phyloP scores from a whole-genome alignment of 1,139 yeast species.

The Magnusiomyces tetraspermus region DNA sequence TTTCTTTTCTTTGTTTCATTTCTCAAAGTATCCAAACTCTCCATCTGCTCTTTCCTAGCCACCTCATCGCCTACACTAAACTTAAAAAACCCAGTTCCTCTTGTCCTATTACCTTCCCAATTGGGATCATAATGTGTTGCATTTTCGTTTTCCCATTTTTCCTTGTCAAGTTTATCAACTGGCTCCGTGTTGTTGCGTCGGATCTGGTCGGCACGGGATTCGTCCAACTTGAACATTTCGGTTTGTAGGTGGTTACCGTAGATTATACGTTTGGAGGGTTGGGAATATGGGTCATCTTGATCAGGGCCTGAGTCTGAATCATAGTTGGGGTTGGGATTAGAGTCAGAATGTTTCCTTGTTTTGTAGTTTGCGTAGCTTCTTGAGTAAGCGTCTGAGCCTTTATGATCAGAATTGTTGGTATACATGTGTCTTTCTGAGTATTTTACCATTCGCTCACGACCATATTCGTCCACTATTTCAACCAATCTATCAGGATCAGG shows the following conservation, averaged over 20 bases:
- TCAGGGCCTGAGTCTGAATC: too few species aligned
- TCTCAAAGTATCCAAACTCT: conserved; percentile 3
- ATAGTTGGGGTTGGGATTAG: neutral
- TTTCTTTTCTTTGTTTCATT: conserved; percentile 2
- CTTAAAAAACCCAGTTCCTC: conserved; percentile 13
- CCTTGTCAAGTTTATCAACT: too few species aligned
- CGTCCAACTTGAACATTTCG: conserved; percentile 9
- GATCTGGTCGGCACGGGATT: conserved; percentile 6
- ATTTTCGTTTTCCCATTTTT: neutral
- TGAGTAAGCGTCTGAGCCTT: too few species aligned
- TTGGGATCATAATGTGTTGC: conserved; percentile 11
- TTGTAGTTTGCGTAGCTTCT: too few species aligned
- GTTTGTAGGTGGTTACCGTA: conserved; percentile 10
- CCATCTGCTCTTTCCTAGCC: conserved; percentile 9
- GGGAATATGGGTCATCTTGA: too few species aligned
- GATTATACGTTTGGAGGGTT: conserved; percentile 1
- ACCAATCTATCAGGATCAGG: conserved; percentile 18
- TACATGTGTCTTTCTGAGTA: conserved; percentile 15
- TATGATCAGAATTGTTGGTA: neutral
- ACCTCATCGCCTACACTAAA: conserved; percentile 7
- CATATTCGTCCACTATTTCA: conserved; percentile 31
- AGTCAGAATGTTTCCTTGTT: too few species aligned
- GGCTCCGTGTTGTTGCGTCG: conserved; percentile 3
- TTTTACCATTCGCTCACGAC: conserved; percentile 26
- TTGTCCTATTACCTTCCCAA: conserved; percentile 11